A percentile compares a stretch with the other conserved stretches of the same genome.
Evolutionary conservation across 1,284 basidiomycete species (phyloP).

Genomic region (Chondrostereum purpureum): DNA sequence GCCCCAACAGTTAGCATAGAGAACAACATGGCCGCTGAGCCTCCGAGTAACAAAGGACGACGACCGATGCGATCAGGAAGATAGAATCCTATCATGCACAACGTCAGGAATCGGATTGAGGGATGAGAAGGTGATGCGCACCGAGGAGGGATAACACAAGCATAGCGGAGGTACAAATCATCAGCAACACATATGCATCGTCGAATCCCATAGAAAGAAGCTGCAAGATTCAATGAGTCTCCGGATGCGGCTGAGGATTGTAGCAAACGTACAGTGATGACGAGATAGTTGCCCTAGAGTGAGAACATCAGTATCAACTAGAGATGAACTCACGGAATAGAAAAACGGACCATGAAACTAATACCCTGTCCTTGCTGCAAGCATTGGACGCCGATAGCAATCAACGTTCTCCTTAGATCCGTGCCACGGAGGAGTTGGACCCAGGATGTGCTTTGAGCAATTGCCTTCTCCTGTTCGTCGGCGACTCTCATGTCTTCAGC

Average conservation of each 20-base stretch:
- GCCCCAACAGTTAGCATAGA: background rate
- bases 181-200: background rate
- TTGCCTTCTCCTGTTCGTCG: background rate
- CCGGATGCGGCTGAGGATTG: too few species aligned
- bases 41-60: background rate
- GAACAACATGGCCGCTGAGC: background rate
- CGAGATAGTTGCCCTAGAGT: too few species aligned
- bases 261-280: background rate
- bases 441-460: background rate
- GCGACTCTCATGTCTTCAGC: background rate
- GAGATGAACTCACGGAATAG: too few species aligned
- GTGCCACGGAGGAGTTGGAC: background rate
- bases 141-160: background rate
- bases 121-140: background rate
- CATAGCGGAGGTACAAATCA: background rate
- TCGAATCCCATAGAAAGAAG: background rate
- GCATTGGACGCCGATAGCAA: background rate
- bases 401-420: background rate
- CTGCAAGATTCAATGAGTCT: too few species aligned
- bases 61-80: background rate
- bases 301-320: too few species aligned
- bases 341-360: background rate
- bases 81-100: background rate
- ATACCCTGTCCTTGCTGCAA: background rate
- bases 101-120: background rate